Conservation (phyloP, 2,329 filamentous ascomycete genomes). For the Aspergillus transmontanensis region DNA sequence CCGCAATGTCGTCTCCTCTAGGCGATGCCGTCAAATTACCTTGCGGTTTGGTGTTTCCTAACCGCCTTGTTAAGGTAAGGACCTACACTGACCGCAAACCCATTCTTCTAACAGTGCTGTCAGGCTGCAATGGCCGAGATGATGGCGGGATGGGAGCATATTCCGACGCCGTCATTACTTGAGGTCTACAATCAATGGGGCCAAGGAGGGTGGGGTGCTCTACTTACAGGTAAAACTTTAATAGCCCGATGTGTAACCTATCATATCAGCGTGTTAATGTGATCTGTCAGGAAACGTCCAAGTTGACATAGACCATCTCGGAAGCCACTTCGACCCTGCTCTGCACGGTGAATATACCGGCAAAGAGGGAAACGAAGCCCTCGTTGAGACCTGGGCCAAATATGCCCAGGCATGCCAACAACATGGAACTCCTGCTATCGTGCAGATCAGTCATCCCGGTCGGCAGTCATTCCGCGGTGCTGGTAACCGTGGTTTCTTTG, state of each 20-base stretch:
- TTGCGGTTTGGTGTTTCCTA: conserved; percentile 59
- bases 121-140: conserved; percentile 48
- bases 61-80: conserved; percentile 52
- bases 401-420: conserved; percentile 37
- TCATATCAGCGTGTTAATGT: neutral
- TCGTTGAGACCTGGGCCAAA: conserved; percentile 30
- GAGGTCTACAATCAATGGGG: conserved; percentile 57
- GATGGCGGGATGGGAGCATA: conserved; percentile 50
- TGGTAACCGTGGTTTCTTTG: conserved; percentile 39
- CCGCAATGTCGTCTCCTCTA: conserved; percentile 29
- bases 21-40: conserved; percentile 53
- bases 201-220: conserved; percentile 43
- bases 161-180: conserved; percentile 48
- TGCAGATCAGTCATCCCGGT: conserved; percentile 50
- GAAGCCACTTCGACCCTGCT: conserved; percentile 33
- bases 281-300: conserved; percentile 41
- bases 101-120: conserved; percentile 8
- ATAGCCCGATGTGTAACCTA: neutral
- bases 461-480: conserved; percentile 46
- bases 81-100: neutral
- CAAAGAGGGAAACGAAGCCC: conserved; percentile 16
- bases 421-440: conserved; percentile 45
- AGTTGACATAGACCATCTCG: conserved; percentile 48
- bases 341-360: conserved; percentile 29
- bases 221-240: conserved; percentile 43